Evolutionary conservation across 306 rosid genomes (phyloP).

Genomic region (Medicago truncatula): MtrunA17r5.0-ANR NC_053048.1:54731001-54731500

Average conservation of each 20-base stretch:
- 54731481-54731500: conserved; percentile 79
- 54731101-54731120: conserved; percentile 80
- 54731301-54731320: conserved; percentile 88
- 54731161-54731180: conserved; percentile 35
- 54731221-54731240: conserved; percentile 35
- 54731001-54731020: conserved; percentile 81
- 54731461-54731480: conserved; percentile 71
- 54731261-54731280: conserved; percentile 34
- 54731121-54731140: conserved; percentile 60
- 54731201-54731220: conserved; percentile 35
- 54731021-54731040: conserved; percentile 91
- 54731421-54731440: conserved; percentile 84
- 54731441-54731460: conserved; percentile 84
- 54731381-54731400: conserved; percentile 64
- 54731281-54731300: conserved; percentile 43
- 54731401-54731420: conserved; percentile 61
- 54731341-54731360: conserved; percentile 78
- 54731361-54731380: conserved; percentile 79
- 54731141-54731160: conserved; percentile 33
- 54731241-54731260: conserved; percentile 40
- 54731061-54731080: conserved; percentile 81
- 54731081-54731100: conserved; percentile 66
- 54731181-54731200: conserved; percentile 23
- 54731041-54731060: conserved; percentile 81
- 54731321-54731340: conserved; percentile 66